Conservation (phyloP, 441 rosid species). For the Manihot esculenta region DNA sequence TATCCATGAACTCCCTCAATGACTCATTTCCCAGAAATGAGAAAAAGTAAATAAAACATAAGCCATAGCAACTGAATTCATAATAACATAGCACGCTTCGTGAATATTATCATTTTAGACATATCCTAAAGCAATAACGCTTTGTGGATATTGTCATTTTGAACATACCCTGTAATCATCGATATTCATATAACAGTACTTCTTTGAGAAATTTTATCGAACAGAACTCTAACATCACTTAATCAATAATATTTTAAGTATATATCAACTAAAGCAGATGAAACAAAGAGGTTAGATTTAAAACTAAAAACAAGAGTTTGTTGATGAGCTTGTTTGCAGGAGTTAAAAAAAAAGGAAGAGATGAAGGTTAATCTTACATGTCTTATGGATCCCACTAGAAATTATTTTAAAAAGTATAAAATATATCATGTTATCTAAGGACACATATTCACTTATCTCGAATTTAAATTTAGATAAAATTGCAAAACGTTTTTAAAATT, state of each 20-base stretch:
- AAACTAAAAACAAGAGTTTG: conserved; percentile 71
- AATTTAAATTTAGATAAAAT: no score
- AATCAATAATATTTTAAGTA: conserved; percentile 53
- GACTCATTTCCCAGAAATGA: conserved; percentile 42
- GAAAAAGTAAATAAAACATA: conserved; percentile 81
- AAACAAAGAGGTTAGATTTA: conserved; percentile 48
- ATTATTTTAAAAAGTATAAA: no score
- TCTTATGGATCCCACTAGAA: no score
- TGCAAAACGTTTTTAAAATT: no score
- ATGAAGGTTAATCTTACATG: no score
- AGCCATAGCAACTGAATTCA: conserved; percentile 65
- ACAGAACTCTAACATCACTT: conserved; percentile 47
- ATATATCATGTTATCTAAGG: no score
- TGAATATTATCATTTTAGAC: no score
- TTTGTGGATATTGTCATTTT: conserved; percentile 47
- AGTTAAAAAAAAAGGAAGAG: no score
- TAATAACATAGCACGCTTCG: no score
- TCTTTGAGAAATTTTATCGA: conserved; percentile 60
- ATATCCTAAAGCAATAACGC: conserved; percentile 67
- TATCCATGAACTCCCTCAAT: conserved; percentile 59
- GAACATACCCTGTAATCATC: conserved; percentile 62
- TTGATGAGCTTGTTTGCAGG: conserved; percentile 79
- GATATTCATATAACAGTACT: conserved; percentile 55
- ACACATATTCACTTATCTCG: no score
- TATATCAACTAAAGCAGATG: conserved; percentile 49